phyloP scores from a whole-genome alignment of 345 rosid genomes.

The Durio zibethinus region DNA sequence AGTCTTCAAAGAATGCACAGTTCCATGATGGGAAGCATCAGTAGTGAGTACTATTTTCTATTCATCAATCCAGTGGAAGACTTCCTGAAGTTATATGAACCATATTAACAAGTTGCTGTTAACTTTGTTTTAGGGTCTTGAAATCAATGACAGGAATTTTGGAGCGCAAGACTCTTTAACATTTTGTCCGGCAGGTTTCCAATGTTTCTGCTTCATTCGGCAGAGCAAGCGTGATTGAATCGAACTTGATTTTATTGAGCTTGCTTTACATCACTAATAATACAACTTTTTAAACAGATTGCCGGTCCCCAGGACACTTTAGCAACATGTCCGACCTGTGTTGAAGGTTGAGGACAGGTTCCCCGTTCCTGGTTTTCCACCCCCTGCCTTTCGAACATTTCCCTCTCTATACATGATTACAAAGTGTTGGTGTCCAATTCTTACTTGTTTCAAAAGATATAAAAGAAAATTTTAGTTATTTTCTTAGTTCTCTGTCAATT shows the following conservation, averaged over 20 bases:
- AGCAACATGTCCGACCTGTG: neutral
- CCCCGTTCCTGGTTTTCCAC: neutral
- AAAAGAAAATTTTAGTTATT: neutral
- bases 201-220: neutral
- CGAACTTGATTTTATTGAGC: constrained; percentile 8
- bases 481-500: neutral
- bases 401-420: neutral
- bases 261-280: constrained; percentile 5
- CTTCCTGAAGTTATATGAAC: neutral
- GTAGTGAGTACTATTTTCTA: constrained; percentile 25
- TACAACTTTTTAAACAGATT: neutral
- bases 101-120: neutral
- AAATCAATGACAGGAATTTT: constrained; percentile 6
- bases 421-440: neutral
- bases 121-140: constrained; percentile 17
- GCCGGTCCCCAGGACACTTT: neutral
- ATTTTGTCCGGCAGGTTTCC: neutral
- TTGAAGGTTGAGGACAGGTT: neutral
- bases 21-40: constrained; percentile 87
- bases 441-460: neutral
- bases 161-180: constrained; percentile 4
- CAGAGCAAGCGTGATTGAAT: neutral
- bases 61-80: neutral
- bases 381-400: neutral
- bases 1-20: constrained; percentile 89